Base-by-base conservation (phyloP, 73 alveolate genomes). In the Blepharisma stoltei region DNA sequence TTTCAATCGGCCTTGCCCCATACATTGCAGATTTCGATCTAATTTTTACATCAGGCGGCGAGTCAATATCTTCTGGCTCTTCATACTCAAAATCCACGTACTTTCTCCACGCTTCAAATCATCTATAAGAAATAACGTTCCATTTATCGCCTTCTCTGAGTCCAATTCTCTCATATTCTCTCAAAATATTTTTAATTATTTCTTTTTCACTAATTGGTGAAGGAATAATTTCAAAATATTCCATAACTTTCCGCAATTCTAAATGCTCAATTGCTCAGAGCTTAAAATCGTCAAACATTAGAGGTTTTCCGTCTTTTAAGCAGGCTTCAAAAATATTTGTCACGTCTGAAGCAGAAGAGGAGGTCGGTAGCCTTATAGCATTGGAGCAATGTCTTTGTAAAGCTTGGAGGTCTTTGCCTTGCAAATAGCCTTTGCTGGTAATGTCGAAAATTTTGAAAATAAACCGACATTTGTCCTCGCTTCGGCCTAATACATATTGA, bases 181-280 rank as follows among this genome's bases (percentile, higher is more conserved):
- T 7, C 7, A 83, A 45, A 50, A 88, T 71, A 37, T 80, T 87
- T 20, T 49, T 49, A 1, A 86, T 78, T 9, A 76, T 77, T 54
- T 87, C 78, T 38, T 86, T 67, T 70, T 89, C 96, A 54, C 86
- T 87, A 1, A 55, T 75, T 27, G 93, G 94, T 6, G 90, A 77
- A 47, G 96, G 96, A 5, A 89, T 78, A 21, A 89, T 48, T 67
- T 87, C 94, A 79, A 89, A 89, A 20, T n/a, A 38, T 18, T 14
- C 23, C 73, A 60, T 14, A 60, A 38, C 73, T 60, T 60, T 14
- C 86, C 81, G 80, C 49, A 86, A 70, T 25, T 86, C 80, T 18
- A 86, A 68, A 76, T 82, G 75, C 4, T 50, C 83, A 52, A 66
- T 76, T 0, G 89, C 89, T 89, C 93, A 86, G 18, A 52, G 6